Base-by-base conservation (phyloP, 2,329 filamentous ascomycete species). In the Pestalotiopsis sp. region DNA sequence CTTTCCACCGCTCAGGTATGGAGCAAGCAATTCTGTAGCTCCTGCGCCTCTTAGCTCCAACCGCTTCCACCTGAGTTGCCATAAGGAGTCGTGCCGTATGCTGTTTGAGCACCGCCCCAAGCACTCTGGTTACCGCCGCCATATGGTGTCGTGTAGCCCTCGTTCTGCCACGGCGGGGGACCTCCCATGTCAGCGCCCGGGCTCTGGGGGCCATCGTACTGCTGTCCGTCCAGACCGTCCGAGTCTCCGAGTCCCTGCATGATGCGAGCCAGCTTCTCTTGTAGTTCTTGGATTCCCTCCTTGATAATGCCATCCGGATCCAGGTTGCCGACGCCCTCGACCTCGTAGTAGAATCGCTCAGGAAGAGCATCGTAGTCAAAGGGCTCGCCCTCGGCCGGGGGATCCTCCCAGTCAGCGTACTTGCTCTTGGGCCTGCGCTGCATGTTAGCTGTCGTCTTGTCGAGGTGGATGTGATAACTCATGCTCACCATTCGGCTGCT, bases 291-390 rank as follows among this genome's bases (percentile, higher is more conserved):
- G 79, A 99, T 97, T 41, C 94, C 95, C 75, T 94, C 90, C 75
- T 95, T 91, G 65, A 99, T 90, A 74, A 98, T 96, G 71, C 90
- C 88, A 77, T 99, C 95, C 0, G 96, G 95, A 38, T 96, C 93
- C 70, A 98, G 89, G 75, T 91, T 93, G 45, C 96, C 96, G 49
- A 93, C 91, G 61, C 92, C 92, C 81, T 99, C 96, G 61, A 99
- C 92, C 77, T 98, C 94, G 77, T 95, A 92, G 85, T 98, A 99
- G 85, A 98, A 99, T 73, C 89, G 89, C 70, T 86, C 87, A 4
- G 96, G 95, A 25, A 92, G 88, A 11, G 94, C 95, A 75, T 97
- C 92, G 81, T 94, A 98, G 82, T 98, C 91, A 81, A 98, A 98
- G 0, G 91, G 88, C 75, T 97, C 93, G 74, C 94, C 94, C 72